Evolutionary conservation across 2,329 filamentous ascomycete genomes (phyloP), one percentile per base, ranked within the genome.

Genomic region (Chaetothyriales sp.): DNA sequence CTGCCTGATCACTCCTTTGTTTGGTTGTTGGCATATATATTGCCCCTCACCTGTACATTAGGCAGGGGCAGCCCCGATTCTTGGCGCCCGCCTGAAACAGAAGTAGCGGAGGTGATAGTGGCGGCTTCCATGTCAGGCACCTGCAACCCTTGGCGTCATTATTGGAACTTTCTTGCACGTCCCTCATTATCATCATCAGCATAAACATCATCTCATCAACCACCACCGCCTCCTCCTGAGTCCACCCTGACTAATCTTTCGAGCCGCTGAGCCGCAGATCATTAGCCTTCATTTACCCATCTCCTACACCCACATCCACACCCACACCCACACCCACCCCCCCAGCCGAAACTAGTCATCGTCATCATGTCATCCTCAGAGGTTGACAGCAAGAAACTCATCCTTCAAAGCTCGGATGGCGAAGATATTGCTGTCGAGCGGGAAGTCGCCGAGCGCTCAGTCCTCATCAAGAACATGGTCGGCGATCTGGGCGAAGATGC

Each of bases 391-490:
- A 59, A 53, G 47, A 60, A 58, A 49, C 70, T 77, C 53, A 73
- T 64, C 47, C 66, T 77, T 18, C 63, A 70, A 57, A 73, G 70
- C 64, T 76, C 73, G 47, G 74, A 77, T 64, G 66, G 67, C 49
- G 68, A 68, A 45, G 65, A 69, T 28, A 68, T 77, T 53, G 57
- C 62, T 10, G 72, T 78, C 57, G 88, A 94, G 57, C 86, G 86
- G 57, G 74, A 79, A 39, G 85, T 96, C 54, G 87, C 86, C 43
- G 87, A 95, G 74, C 86, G 90, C 59, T 95, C 87, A 2, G 80
- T 95, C 63, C 77, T 98, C 49, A 93, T 98, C 75, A 95, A 95
- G 80, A 95, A 96, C 76, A 83, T 98, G 83, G 78, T 98, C 45
- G 89, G 95, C 65, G 92, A 98, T 72, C 73, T 96, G 46, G 88